Conservation (phyloP, 2,329 filamentous ascomycete species). For the Achaetomium macrosporum region DNA sequence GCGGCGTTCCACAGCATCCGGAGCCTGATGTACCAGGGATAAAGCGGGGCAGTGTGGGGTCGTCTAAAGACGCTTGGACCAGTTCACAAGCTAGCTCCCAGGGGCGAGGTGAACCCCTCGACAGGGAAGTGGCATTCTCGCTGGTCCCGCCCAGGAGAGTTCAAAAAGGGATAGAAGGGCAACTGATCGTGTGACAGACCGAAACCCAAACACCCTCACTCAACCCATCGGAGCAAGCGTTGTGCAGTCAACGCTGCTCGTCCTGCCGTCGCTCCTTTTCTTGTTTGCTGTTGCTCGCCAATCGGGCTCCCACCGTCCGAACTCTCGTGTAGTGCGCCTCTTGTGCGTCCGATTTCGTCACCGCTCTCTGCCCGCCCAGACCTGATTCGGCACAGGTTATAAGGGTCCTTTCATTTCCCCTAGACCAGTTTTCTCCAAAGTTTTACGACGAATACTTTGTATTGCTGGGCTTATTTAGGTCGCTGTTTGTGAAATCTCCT, state of each 20-base stretch:
- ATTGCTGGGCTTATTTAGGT: too few species aligned
- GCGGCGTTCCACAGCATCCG: background rate
- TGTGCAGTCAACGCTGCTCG: background rate
- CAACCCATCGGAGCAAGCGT: background rate
- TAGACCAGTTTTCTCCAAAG: too few species aligned
- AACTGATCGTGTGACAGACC: slow-evolving; percentile 22
- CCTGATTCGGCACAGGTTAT: background rate
- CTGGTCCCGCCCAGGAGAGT: background rate
- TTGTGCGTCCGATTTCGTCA: too few species aligned
- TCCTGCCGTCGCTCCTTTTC: background rate
- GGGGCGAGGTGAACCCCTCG: background rate
- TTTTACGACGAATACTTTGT: too few species aligned
- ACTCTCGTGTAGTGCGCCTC: too few species aligned
- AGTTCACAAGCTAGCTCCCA: background rate
- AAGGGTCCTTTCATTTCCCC: too few species aligned
- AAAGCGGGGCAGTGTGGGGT: background rate
- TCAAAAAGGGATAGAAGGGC: slow-evolving; percentile 13
- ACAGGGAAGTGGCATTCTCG: slow-evolving; percentile 1
- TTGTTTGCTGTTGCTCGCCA: background rate
- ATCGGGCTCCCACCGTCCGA: background rate
- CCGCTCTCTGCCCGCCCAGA: too few species aligned
- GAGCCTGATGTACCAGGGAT: background rate
- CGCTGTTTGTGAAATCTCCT: too few species aligned
- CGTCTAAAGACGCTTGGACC: background rate
- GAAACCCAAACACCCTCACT: background rate